A percentile compares a stretch with the other conserved stretches of the same genome.
Conservation (phyloP, 2,329 filamentous ascomycete genomes). For the Ascomycota sp. region DNA sequence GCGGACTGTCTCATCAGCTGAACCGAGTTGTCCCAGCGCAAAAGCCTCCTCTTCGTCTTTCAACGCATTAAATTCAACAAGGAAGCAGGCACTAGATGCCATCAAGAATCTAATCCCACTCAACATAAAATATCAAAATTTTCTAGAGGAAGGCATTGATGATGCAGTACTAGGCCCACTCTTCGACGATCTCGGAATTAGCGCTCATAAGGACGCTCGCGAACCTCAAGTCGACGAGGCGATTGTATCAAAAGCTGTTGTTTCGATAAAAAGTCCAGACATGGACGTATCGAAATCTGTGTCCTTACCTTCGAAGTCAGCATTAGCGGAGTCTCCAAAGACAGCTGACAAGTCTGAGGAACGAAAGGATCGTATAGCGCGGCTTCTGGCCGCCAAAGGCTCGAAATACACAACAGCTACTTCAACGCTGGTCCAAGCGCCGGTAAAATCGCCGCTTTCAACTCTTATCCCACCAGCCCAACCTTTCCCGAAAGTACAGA, state of each 20-base stretch:
- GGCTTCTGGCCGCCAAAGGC: slow-evolving; percentile 49
- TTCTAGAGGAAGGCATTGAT: slow-evolving; percentile 52
- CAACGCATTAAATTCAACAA: slow-evolving; percentile 16
- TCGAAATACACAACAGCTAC: slow-evolving; percentile 21
- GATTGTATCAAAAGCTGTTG: neutral
- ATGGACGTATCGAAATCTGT: neutral
- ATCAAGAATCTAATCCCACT: slow-evolving; percentile 40
- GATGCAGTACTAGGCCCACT: slow-evolving; percentile 35
- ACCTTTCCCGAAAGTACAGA: slow-evolving; percentile 18
- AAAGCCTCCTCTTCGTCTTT: neutral
- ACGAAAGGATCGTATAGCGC: slow-evolving; percentile 55
- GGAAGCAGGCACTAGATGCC: slow-evolving; percentile 40
- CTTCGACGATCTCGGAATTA: slow-evolving; percentile 46
- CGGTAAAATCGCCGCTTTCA: slow-evolving; percentile 1
- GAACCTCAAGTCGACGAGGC: neutral
- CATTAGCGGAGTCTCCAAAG: neutral
- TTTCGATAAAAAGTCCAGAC: neutral
- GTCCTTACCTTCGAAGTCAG: neutral
- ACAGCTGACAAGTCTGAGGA: slow-evolving; percentile 27
- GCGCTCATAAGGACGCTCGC: slow-evolving; percentile 9
- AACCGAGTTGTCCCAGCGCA: neutral
- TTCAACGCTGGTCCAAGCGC: slow-evolving; percentile 2
- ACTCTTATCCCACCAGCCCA: slow-evolving; percentile 2
- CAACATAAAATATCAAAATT: slow-evolving; percentile 51
- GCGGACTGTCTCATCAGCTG: too few species aligned